These are phyloP conservation scores for Micromonas pusilla DNA, from an alignment of 139 green algal genomes.

Conservation along the genomic window DNA sequence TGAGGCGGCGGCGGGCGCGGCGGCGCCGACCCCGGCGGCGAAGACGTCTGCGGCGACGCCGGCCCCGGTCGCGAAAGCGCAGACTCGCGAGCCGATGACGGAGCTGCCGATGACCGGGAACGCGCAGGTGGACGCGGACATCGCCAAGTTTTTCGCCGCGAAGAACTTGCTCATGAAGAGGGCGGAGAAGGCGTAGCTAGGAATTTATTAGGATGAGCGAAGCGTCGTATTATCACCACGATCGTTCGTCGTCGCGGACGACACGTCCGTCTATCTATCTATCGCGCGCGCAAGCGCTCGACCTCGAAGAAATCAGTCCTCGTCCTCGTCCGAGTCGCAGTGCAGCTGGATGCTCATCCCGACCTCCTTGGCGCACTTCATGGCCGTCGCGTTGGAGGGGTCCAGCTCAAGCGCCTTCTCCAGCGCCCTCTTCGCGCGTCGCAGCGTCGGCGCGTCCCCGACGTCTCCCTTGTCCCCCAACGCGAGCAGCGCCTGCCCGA, in stretches of 20 bases:
- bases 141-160: slow-evolving; percentile 77
- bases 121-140: slow-evolving; percentile 68
- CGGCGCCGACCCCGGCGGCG: neutral
- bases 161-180: slow-evolving; percentile 49
- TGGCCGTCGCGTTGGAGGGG: neutral
- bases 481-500: neutral
- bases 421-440: neutral
- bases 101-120: slow-evolving; percentile 72
- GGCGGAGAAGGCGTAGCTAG: neutral
- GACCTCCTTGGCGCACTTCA: slow-evolving; percentile 4
- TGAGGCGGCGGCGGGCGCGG: neutral
- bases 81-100: slow-evolving; percentile 52
- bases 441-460: neutral
- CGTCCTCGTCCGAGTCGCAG: neutral
- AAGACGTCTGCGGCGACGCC: slow-evolving; percentile 35
- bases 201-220: no score
- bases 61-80: no score
- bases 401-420: slow-evolving; percentile 8
- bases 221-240: no score
- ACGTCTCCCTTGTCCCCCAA: neutral
- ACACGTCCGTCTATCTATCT: no score
- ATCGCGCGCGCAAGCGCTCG: no score
- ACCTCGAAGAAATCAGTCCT: neutral
- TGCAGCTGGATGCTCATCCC: neutral
- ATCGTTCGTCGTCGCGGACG: no score